phyloP scores from a whole-genome alignment of 2,329 filamentous ascomycete genomes.

The Curvularia eragrostidis region DNA sequence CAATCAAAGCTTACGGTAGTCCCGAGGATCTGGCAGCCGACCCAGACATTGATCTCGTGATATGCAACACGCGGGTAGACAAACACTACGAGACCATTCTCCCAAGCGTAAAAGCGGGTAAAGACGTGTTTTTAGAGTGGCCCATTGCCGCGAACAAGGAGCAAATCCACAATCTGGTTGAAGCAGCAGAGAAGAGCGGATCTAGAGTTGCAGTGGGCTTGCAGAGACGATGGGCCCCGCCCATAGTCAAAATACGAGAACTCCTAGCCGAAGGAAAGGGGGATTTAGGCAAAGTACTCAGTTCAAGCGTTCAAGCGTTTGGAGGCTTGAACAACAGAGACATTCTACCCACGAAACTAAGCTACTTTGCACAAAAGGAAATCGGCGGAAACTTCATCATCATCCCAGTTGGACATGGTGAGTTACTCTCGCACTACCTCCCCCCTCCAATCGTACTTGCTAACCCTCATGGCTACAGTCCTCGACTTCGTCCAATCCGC shows the following conservation, averaged over 20 bases:
- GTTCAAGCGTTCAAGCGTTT: conserved; percentile 33
- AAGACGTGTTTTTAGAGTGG: conserved; percentile 61
- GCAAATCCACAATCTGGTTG: conserved; percentile 52
- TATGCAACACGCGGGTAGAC: conserved; percentile 63
- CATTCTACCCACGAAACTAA: conserved; percentile 17
- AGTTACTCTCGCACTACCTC: too few species aligned
- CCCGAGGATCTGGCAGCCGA: conserved; percentile 54
- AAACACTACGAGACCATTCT: conserved; percentile 57
- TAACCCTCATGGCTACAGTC: too few species aligned
- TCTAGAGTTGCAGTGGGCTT: conserved; percentile 56
- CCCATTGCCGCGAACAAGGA: conserved; percentile 51
- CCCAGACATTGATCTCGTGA: conserved; percentile 49
- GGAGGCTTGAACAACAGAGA: conserved; percentile 29
- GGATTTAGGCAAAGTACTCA: conserved; percentile 53
- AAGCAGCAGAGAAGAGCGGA: conserved; percentile 49
- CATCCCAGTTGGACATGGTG: conserved; percentile 39
- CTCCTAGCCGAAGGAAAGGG: conserved; percentile 49
- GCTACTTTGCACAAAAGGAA: conserved; percentile 25
- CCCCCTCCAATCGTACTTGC: too few species aligned
- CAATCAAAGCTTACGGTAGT: conserved; percentile 55
- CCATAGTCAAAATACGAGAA: conserved; percentile 51
- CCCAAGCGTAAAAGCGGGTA: conserved; percentile 60
- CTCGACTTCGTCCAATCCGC: conserved; percentile 28
- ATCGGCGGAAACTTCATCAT: conserved; percentile 25
- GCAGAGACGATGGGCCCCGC: conserved; percentile 53